These are phyloP conservation scores for Pulveroboletus frians DNA, from an alignment of 768 basidiomycete species.

Conservation along the genomic window DNA sequence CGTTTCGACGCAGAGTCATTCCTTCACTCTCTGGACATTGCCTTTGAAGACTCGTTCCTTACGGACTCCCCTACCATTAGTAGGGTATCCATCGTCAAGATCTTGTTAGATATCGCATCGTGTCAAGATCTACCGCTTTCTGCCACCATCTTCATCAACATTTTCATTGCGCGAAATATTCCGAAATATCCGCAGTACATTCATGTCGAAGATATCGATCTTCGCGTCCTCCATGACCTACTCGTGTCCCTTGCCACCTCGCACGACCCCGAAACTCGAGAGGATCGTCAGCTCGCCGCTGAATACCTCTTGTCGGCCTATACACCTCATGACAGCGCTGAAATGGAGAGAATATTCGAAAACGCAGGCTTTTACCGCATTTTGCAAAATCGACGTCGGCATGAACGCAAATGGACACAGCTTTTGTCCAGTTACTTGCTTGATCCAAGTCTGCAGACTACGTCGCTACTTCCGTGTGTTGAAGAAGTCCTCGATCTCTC, in stretches of 20 bases:
- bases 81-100: constrained; percentile 78
- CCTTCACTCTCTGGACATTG: constrained; percentile 89
- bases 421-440: constrained; percentile 70
- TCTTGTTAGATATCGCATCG: constrained; percentile 74
- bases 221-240: constrained; percentile 66
- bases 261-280: constrained; percentile 68
- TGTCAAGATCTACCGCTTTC: constrained; percentile 46
- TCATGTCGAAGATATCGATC: constrained; percentile 38
- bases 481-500: constrained; percentile 56
- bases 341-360: constrained; percentile 65
- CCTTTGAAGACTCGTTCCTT: constrained; percentile 89
- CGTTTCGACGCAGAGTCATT: constrained; percentile 91
- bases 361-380: constrained; percentile 88
- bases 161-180: constrained; percentile 94
- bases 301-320: constrained; percentile 92
- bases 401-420: constrained; percentile 70
- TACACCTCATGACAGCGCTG: constrained; percentile 73
- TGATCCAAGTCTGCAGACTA: constrained; percentile 57
- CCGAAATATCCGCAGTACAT: constrained; percentile 94
- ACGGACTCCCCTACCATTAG: constrained; percentile 63
- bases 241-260: constrained; percentile 76
- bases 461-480: constrained; percentile 61
- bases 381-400: constrained; percentile 72
- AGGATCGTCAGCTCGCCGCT: constrained; percentile 91
- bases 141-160: constrained; percentile 82